Evolutionary conservation across 768 basidiomycete genomes (phyloP).

Genomic region (Megacollybia marginata): DNA sequence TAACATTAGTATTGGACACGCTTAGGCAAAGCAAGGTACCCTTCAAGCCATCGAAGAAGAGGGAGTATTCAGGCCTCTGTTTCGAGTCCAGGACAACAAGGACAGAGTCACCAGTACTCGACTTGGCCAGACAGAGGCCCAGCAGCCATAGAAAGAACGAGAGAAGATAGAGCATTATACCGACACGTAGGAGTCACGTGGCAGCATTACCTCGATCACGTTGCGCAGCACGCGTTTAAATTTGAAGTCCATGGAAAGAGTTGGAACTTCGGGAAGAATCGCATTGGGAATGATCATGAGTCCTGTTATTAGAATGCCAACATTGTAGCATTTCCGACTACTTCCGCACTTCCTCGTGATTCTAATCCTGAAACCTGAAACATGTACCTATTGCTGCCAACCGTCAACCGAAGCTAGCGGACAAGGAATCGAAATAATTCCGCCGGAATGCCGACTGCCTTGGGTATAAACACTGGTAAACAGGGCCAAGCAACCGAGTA

Average conservation of each 20-base stretch:
- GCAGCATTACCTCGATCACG: too few species aligned
- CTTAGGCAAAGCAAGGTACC: constrained; percentile 35
- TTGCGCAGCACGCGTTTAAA: too few species aligned
- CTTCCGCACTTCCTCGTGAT: not conserved
- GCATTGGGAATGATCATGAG: too few species aligned
- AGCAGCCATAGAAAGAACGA: constrained; percentile 15
- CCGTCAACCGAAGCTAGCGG: too few species aligned
- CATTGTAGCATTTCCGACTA: not conserved
- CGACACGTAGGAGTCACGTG: too few species aligned
- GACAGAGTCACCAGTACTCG: constrained; percentile 77
- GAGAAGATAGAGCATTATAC: constrained; percentile 17
- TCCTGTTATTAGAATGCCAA: too few species aligned
- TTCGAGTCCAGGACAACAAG: constrained; percentile 78
- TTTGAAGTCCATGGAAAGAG: too few species aligned
- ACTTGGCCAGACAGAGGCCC: constrained; percentile 43
- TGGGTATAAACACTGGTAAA: not conserved
- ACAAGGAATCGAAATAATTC: not conserved
- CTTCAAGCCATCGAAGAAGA: constrained; percentile 76
- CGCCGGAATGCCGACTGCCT: not conserved
- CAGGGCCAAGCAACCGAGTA: not conserved
- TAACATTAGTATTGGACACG: not conserved
- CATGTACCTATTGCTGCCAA: too few species aligned
- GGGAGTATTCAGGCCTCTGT: constrained; percentile 65
- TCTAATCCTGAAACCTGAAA: too few species aligned
- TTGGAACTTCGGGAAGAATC: not conserved